Percentiles rank a stretch among this genome's conserved stretches.
These are phyloP conservation scores for Myxozyma sirexii DNA, from an alignment of 805 yeast species.

Conservation along the genomic window DNA sequence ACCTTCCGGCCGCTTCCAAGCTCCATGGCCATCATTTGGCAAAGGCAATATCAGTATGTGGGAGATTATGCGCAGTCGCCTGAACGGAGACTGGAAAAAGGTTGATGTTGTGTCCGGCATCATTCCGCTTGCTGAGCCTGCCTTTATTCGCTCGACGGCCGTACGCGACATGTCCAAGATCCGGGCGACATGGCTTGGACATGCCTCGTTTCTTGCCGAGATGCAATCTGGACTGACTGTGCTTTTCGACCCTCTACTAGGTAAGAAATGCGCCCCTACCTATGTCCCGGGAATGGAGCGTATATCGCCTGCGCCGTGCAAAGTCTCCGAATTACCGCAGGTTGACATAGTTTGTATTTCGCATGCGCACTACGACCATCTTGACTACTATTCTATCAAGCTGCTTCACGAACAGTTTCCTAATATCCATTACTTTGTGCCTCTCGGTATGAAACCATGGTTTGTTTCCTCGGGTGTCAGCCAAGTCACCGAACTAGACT, in stretches of 20 bases:
- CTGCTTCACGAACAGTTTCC: conserved; percentile 11
- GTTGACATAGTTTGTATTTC: conserved; percentile 78
- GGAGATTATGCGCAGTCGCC: conserved; percentile 3
- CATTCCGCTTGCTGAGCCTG: conserved; percentile 20
- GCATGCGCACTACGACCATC: conserved; percentile 64
- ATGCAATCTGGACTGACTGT: conserved; percentile 26
- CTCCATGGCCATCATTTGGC: conserved; percentile 27
- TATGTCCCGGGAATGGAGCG: conserved; percentile 69
- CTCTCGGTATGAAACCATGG: conserved; percentile 68
- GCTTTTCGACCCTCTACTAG: conserved; percentile 24
- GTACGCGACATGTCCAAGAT: neutral
- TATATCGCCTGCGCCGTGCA: conserved; percentile 72
- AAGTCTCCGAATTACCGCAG: conserved; percentile 61
- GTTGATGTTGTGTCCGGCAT: conserved; percentile 15
- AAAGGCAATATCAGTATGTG: conserved; percentile 4
- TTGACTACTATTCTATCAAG: conserved; percentile 17
- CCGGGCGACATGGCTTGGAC: conserved; percentile 33
- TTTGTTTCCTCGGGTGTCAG: conserved; percentile 60
- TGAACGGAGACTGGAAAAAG: conserved; percentile 16
- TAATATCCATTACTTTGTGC: conserved; percentile 54
- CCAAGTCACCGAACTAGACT: conserved; percentile 73
- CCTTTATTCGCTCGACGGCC: neutral
- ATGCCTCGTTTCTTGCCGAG: conserved; percentile 21
- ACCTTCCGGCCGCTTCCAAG: conserved; percentile 8
- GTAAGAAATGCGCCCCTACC: conserved; percentile 22